Percentiles rank a stretch among this genome's conserved stretches.
Conservation (phyloP, 2,329 filamentous ascomycete species). For the Colletotrichum trifolii region DNA sequence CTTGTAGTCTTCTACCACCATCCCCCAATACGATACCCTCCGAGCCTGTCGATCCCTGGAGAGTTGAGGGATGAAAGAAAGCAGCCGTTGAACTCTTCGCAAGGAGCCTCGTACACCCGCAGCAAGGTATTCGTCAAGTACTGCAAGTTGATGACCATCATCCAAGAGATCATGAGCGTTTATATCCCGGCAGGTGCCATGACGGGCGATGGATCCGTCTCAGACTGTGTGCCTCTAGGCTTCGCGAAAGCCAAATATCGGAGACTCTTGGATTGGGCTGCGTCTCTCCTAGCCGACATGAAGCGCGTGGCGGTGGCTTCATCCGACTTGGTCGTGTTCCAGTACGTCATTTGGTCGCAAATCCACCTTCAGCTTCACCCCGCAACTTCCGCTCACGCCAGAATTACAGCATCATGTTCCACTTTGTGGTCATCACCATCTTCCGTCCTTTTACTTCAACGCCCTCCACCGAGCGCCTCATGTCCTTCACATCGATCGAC, state of each 20-base stretch:
- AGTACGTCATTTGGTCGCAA: constrained; percentile 39
- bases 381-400: neutral
- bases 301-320: constrained; percentile 40
- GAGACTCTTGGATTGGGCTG: constrained; percentile 51
- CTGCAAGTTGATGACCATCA: no score
- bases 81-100: no score
- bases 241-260: constrained; percentile 51
- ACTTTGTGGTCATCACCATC: constrained; percentile 49
- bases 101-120: no score
- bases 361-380: neutral
- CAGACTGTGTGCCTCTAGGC: constrained; percentile 31
- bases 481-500: constrained; percentile 45
- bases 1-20: no score
- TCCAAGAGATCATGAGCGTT: no score
- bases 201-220: constrained; percentile 21
- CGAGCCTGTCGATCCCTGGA: no score
- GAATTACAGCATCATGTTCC: constrained; percentile 50
- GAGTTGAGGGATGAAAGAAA: no score
- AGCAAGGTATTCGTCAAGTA: no score
- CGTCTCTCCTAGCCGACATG: constrained; percentile 43
- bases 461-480: constrained; percentile 5
- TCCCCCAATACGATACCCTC: no score
- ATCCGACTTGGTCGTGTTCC: constrained; percentile 48
- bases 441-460: constrained; percentile 43
- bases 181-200: no score